Conservation (phyloP, 768 basidiomycete species). For the Mycena epipterygia region DNA sequence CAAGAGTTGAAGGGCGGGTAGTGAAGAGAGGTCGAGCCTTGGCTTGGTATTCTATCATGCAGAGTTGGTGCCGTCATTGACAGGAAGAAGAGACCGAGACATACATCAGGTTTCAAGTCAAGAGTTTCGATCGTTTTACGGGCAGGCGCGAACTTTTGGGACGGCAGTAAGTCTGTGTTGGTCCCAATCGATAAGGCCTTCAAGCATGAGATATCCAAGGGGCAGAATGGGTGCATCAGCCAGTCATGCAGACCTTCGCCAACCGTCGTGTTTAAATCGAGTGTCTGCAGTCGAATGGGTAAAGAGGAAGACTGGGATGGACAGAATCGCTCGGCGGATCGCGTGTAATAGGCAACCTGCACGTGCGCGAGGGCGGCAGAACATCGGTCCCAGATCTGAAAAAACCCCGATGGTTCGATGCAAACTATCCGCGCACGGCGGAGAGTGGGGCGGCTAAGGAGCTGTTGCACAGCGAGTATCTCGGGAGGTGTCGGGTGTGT, state of each 20-base stretch:
- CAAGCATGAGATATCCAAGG: conserved; percentile 14
- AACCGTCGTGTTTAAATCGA: conserved; percentile 9
- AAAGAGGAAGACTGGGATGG: not conserved
- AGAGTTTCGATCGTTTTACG: conserved; percentile 15
- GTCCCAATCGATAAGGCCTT: conserved; percentile 5
- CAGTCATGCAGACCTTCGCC: conserved; percentile 15
- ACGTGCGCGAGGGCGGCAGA: conserved; percentile 9
- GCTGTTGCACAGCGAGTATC: conserved; percentile 3
- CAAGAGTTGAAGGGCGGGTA: conserved; percentile 10
- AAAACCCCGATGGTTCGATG: conserved; percentile 9
- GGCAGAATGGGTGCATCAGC: conserved; percentile 15
- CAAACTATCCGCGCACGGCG: conserved; percentile 8
- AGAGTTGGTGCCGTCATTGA: conserved; percentile 2
- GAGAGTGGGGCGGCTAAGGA: conserved; percentile 11
- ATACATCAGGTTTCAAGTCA: conserved; percentile 1
- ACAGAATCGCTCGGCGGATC: conserved; percentile 13
- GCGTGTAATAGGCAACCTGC: not conserved
- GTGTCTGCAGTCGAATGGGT: conserved; percentile 17
- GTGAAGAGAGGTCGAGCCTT: conserved; percentile 10
- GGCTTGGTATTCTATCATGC: not conserved
- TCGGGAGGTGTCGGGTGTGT: not conserved
- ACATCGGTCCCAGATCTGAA: conserved; percentile 11
- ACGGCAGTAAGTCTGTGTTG: conserved; percentile 9
- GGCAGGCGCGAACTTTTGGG: conserved; percentile 11
- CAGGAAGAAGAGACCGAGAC: conserved; percentile 8